Percentiles rank a stretch among this genome's conserved stretches.
Evolutionary conservation across 768 basidiomycete species (phyloP).

Genomic region (Suillus occidentalis): DNA sequence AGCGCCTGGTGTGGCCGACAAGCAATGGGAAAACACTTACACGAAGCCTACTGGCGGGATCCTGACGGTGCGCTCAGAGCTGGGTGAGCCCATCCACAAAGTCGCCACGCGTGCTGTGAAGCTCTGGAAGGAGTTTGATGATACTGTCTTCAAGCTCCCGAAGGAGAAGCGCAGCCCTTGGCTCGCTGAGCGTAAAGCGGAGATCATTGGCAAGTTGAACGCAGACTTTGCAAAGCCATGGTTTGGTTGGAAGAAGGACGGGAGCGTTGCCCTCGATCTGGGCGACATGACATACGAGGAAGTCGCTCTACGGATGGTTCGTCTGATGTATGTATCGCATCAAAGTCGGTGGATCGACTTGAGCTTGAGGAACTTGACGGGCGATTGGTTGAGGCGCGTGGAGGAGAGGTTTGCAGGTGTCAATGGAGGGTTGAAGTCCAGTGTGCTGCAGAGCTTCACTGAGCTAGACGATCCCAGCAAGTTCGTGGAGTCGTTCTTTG

Average conservation of each 20-base stretch:
- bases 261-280: constrained; percentile 77
- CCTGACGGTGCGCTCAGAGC: constrained; percentile 94
- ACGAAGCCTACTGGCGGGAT: constrained; percentile 92
- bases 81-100: constrained; percentile 99
- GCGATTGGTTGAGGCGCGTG: constrained; percentile 95
- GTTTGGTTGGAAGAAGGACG: constrained; percentile 98
- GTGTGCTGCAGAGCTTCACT: constrained; percentile 80
- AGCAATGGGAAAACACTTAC: constrained; percentile 93
- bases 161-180: constrained; percentile 93
- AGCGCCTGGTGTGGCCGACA: constrained; percentile 88
- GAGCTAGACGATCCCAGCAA: constrained; percentile 78
- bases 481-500: constrained; percentile 83
- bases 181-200: constrained; percentile 83
- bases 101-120: constrained; percentile 96
- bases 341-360: constrained; percentile 92
- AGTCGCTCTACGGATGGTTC: constrained; percentile 85
- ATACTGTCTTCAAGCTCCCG: constrained; percentile 91
- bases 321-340: constrained; percentile 92
- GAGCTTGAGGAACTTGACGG: constrained; percentile 88
- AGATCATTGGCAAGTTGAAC: constrained; percentile 91
- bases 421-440: constrained; percentile 78
- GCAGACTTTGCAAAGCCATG: constrained; percentile 94
- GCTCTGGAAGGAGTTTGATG: constrained; percentile 98
- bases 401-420: constrained; percentile 95
- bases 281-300: constrained; percentile 99